Evolutionary conservation across 2,329 filamentous ascomycete genomes (phyloP).

Genomic region (Pseudocercospora macadamiae): DNA sequence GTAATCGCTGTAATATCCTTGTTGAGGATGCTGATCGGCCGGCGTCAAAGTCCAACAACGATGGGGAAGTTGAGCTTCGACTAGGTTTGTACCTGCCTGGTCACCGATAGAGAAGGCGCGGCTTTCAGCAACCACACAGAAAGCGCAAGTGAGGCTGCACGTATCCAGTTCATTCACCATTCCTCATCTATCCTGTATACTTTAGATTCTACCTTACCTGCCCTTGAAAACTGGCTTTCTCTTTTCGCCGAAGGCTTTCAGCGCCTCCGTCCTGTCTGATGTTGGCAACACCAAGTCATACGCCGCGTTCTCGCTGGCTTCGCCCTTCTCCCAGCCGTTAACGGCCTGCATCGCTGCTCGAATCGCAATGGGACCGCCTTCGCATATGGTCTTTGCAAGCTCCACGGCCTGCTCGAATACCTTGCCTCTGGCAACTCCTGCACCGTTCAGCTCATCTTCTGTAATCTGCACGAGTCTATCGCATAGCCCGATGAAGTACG

Average conservation of each 20-base stretch:
- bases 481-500: conserved; percentile 87
- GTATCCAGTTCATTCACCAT: too few relatives aligned
- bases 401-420: conserved; percentile 76
- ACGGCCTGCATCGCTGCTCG: conserved; percentile 80
- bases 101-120: neutral
- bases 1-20: neutral
- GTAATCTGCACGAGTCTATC: conserved; percentile 85
- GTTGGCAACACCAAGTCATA: conserved; percentile 83
- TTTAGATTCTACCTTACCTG: conserved; percentile 40
- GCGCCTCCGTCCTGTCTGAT: conserved; percentile 84
- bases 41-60: neutral
- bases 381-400: conserved; percentile 82
- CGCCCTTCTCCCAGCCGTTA: conserved; percentile 63
- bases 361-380: conserved; percentile 83
- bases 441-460: conserved; percentile 57
- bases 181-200: too few relatives aligned
- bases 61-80: neutral
- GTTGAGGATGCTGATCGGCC: neutral
- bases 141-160: neutral
- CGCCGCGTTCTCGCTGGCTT: conserved; percentile 82
- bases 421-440: conserved; percentile 62
- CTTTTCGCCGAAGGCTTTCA: conserved; percentile 82
- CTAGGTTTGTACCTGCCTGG: too few relatives aligned
- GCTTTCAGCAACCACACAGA: neutral
- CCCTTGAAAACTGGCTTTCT: conserved; percentile 70